phyloP scores from a whole-genome alignment of 2,329 filamentous ascomycete genomes.

The Colletotrichum orbiculare region DNA sequence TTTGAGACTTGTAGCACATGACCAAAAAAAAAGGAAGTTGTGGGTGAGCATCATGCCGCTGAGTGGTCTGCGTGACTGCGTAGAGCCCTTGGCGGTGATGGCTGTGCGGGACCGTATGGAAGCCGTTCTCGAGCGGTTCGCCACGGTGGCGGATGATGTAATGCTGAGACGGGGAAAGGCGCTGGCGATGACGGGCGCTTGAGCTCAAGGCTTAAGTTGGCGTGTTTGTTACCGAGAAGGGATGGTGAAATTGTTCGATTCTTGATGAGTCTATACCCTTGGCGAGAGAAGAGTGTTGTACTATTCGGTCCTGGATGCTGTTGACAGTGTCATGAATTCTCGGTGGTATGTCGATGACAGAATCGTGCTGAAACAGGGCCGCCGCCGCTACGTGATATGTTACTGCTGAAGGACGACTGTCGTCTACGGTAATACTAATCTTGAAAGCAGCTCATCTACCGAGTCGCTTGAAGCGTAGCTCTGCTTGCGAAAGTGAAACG shows the following conservation, averaged over 20 bases:
- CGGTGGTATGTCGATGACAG: not conserved
- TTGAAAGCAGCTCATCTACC: no score
- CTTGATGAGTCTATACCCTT: slow-evolving; percentile 39
- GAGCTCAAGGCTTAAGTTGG: no score
- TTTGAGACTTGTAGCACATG: slow-evolving; percentile 29
- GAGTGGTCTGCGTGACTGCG: slow-evolving; percentile 20
- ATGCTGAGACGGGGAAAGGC: not conserved
- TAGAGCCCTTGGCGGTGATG: slow-evolving; percentile 8
- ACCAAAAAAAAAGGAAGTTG: slow-evolving; percentile 34
- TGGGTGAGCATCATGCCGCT: slow-evolving; percentile 22
- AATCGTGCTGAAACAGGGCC: not conserved
- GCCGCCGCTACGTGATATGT: no score
- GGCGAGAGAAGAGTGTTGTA: slow-evolving; percentile 27
- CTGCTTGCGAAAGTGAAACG: no score
- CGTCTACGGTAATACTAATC: no score
- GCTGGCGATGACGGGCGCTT: not conserved
- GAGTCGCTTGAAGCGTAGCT: no score
- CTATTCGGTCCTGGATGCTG: not conserved
- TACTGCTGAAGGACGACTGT: no score
- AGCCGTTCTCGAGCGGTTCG: no score
- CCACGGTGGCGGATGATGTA: slow-evolving; percentile 5
- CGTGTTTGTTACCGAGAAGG: no score
- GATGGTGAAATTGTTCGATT: slow-evolving; percentile 36
- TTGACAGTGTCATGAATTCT: not conserved
- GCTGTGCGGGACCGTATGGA: not conserved